Evolutionary conservation across 257 asterid genomes (phyloP), one percentile per base, ranked within the genome.

Genomic region (Petunia axillaris): DNA sequence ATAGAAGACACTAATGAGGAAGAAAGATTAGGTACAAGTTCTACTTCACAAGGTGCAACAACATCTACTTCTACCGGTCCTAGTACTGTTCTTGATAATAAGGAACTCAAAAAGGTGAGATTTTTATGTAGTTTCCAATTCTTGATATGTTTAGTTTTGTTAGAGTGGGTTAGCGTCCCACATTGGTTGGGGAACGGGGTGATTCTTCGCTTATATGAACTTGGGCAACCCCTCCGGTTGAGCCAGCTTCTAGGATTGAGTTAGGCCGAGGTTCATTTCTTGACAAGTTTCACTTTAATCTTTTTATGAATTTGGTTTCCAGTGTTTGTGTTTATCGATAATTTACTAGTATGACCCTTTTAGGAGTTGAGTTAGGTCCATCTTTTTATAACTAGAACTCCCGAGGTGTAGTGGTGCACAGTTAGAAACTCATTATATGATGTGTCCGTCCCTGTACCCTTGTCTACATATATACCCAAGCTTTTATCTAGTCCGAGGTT

Each of bases 91-190:
- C 78, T 36, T 50, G 78, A 73, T 57, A 97, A 91, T 52, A 91
- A 94, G 80, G 97, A 90, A 85, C 89, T 93, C 50, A 93, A 93
- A 86, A 94, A 90, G 97, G 98, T 85, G 39, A 80, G 16, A 43
- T 44, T 63, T 76, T 62, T 43, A 57, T 11, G 16, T 53, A 37
- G 55, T 64, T 0, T 54, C 36, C 8, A 10, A 36, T 63, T 46
- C 48, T 77, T 48, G 36, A 6, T 15, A 64, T 15, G 46, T 25
- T 68, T 1, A 39, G 44, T 13, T 79, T 25, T 25, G 48, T 13
- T 80, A 1, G 4, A 8, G 13, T 25, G 11, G 13, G 65, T 13
- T 59, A 10, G 14, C 15, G 25, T 36, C 25, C 25, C 16, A 36
- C 9, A 59, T 1, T 59, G 25, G 65, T 59, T 3, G 25, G 6